Conservation (phyloP, 257 asterid species). For the Solanum chmielewskii region DNA sequence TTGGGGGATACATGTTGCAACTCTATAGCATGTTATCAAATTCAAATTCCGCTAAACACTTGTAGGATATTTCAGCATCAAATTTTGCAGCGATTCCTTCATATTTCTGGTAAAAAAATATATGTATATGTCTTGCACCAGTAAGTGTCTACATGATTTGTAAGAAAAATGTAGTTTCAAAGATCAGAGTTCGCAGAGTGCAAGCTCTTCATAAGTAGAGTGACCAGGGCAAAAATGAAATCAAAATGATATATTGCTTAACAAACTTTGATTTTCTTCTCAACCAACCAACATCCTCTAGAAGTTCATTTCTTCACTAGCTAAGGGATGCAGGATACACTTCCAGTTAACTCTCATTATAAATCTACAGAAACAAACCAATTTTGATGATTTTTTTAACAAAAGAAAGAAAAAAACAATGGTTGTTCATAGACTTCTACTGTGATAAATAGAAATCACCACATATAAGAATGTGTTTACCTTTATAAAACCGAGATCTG, state of each 20-base stretch:
- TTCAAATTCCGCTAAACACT: background rate
- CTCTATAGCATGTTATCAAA: background rate
- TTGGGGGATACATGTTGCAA: background rate
- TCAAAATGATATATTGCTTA: background rate
- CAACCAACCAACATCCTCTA: background rate
- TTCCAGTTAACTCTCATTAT: background rate
- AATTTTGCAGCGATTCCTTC: background rate
- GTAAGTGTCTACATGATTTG: background rate
- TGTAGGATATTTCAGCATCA: background rate
- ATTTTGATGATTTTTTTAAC: background rate
- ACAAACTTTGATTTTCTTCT: background rate
- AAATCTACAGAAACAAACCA: background rate
- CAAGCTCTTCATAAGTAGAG: background rate
- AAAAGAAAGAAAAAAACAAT: background rate
- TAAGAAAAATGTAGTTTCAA: background rate
- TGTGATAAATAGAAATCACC: background rate
- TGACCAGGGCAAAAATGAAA: background rate
- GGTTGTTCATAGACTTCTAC: background rate
- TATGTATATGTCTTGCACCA: background rate
- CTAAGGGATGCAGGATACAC: background rate
- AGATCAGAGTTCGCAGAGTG: background rate
- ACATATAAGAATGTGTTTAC: slow-evolving; percentile 17
- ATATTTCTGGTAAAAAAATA: background rate
- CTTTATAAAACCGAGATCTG: slow-evolving; percentile 63
- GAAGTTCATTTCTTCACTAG: background rate